Evolutionary conservation across 352 stramenopile species (phyloP).

Genomic region (Globisporangium sylvaticum): DNA sequence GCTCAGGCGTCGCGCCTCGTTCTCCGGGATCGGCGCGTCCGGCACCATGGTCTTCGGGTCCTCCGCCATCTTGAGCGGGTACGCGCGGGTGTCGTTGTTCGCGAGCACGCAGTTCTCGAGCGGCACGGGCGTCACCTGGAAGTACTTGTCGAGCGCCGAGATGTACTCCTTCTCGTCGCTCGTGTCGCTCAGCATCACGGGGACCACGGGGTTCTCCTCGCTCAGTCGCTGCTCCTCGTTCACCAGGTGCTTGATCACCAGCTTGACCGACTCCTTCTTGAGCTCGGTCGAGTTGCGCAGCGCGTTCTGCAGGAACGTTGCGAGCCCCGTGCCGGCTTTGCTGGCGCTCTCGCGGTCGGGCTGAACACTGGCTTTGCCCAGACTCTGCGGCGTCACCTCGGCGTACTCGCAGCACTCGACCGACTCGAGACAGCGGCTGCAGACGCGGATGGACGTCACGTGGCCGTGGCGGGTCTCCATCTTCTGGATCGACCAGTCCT

Average conservation of each 20-base stretch:
- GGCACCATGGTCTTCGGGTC: constrained; percentile 1
- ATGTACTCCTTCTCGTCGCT: constrained; percentile 24
- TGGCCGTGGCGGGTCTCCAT: constrained; percentile 23
- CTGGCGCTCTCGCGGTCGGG: constrained; percentile 5
- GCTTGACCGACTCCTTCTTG: constrained; percentile 23
- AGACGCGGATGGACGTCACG: constrained; percentile 41
- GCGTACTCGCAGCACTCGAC: constrained; percentile 53
- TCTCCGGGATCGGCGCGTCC: constrained; percentile 31
- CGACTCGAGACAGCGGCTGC: constrained; percentile 43
- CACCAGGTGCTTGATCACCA: constrained; percentile 29
- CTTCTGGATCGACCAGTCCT: constrained; percentile 30
- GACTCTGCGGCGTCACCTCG: constrained; percentile 26
- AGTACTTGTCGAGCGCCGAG: constrained; percentile 28
- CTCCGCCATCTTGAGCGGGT: constrained; percentile 27
- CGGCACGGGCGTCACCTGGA: constrained; percentile 20
- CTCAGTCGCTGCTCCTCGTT: constrained; percentile 4
- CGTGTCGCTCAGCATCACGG: background rate
- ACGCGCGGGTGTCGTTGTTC: constrained; percentile 31
- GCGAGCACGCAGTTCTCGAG: constrained; percentile 32
- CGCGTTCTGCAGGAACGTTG: constrained; percentile 23
- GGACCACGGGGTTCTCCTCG: background rate
- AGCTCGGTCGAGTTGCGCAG: constrained; percentile 12
- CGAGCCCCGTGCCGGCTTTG: constrained; percentile 8
- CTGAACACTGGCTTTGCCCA: constrained; percentile 23
- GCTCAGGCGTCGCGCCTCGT: constrained; percentile 34